Percentiles rank a stretch among this genome's conserved stretches.
phyloP scores from a whole-genome alignment of 1,139 yeast species.

The Sugiyamaella neomexicana region DNA sequence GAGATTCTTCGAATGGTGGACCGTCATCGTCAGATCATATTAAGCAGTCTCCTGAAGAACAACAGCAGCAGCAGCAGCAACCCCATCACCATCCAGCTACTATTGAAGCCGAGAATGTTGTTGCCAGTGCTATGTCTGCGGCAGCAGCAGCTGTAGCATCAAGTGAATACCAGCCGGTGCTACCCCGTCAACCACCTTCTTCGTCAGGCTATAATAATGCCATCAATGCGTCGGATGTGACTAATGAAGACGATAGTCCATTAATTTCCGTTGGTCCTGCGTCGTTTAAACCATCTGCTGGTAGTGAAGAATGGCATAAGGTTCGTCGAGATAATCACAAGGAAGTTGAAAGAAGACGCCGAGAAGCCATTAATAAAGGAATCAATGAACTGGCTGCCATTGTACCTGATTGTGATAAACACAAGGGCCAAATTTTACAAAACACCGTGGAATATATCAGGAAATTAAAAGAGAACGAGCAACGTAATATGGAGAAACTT shows the following conservation, averaged over 20 bases:
- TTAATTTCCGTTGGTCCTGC: neutral
- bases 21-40: neutral
- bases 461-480: conserved; percentile 84
- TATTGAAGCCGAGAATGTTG: neutral
- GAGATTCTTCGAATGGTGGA: neutral
- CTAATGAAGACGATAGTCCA: neutral
- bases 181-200: conserved; percentile 9
- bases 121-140: neutral
- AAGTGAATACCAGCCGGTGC: conserved; percentile 1
- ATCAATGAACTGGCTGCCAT: conserved; percentile 78
- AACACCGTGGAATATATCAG: conserved; percentile 88
- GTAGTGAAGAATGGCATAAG: conserved; percentile 84
- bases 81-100: neutral
- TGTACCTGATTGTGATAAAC: conserved; percentile 86
- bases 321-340: conserved; percentile 88
- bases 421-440: conserved; percentile 85
- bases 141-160: conserved; percentile 4
- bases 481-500: conserved; percentile 87
- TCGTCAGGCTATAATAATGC: neutral
- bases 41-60: neutral
- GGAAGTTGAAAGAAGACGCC: conserved; percentile 94
- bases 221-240: neutral
- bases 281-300: conserved; percentile 46
- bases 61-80: neutral
- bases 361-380: conserved; percentile 89